phyloP scores from a whole-genome alignment of 1,139 yeast species.

The Sugiyamaella castrensis region DNA sequence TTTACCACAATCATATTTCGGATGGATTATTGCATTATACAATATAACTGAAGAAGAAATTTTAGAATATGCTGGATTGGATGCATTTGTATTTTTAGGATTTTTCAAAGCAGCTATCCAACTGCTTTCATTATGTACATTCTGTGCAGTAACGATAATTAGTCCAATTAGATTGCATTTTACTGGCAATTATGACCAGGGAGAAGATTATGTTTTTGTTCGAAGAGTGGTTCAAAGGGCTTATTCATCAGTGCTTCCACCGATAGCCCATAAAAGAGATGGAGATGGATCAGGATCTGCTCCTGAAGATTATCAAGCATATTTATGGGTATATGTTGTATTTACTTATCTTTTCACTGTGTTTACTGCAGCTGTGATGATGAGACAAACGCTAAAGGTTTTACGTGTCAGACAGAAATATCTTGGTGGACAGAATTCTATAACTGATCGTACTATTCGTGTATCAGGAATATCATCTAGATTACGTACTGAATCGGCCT shows the following conservation, averaged over 20 bases:
- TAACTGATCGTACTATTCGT: constrained; percentile 88
- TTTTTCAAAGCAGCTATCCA: constrained; percentile 77
- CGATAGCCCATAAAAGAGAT: constrained; percentile 9
- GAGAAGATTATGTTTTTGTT: constrained; percentile 32
- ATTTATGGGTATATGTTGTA: constrained; percentile 74
- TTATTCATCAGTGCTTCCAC: constrained; percentile 25
- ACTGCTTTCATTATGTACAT: constrained; percentile 53
- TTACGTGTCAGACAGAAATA: constrained; percentile 76
- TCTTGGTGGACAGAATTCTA: constrained; percentile 82
- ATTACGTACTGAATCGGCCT: constrained; percentile 62
- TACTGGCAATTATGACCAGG: constrained; percentile 66
- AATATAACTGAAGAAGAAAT: constrained; percentile 70
- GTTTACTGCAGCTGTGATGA: constrained; percentile 58
- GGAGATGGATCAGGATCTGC: constrained; percentile 23
- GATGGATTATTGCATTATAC: constrained; percentile 73
- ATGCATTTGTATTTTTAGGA: constrained; percentile 82
- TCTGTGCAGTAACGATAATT: constrained; percentile 62
- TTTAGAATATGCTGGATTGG: constrained; percentile 86
- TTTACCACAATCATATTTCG: constrained; percentile 54
- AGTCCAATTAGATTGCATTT: constrained; percentile 71
- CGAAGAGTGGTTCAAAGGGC: constrained; percentile 17
- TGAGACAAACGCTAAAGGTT: constrained; percentile 67
- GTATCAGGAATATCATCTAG: constrained; percentile 89
- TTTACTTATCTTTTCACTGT: constrained; percentile 84
- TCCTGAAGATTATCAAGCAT: constrained; percentile 39